Base-by-base conservation (phyloP, 306 rosid species). In the Rubus idaeus region DNA sequence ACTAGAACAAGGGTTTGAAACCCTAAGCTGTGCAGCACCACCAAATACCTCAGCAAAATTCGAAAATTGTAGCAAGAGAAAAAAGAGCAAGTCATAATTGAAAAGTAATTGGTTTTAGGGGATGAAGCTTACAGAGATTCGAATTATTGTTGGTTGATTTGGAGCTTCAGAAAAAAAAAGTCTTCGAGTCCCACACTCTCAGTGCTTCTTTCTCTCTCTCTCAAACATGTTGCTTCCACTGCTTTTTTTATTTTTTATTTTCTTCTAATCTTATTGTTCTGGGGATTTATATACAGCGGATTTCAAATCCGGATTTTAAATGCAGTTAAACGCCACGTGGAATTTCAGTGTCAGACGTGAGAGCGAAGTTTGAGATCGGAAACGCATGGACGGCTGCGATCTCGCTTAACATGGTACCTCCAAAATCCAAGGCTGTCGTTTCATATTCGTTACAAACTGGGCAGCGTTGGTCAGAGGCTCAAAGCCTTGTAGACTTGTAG, bases 301-400 rank as follows among this genome's bases (percentile, higher is more conserved):
- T 84, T 86, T 90, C 83, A 94, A 94, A 83, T 66, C 78, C 93
- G 91, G 98, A 94, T 83, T 90, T 89, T 60, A 91, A 89, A 83
- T 77, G 74, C 77, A 26, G 84, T 90, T 82, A 87, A 73, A 40
- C 47, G 82, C 89, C 95, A 90, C 87, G 90, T 88, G 73, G 88
- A 92, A 78, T 13, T 55, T 40, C 42, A 0, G 30, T 69, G 46
- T 77, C 72, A 79, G 86, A 81, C 76, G 75, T 69, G 82, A 39
- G 57, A 41, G 64, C 35, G 62, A 12, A 68, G 73, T 81, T 82
- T 47, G 64, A 13, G 61, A 4, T 1, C 9, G 75, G 40, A 17
- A 49, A 7, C 8, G 2, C 26, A 46, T 49, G 12, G 45, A 88
- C 87, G 92, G 92, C 8, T 62, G 37, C 11, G 69, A 85, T 89